Conservation (phyloP, 441 rosid species). For the Adansonia gregorii region DNA sequence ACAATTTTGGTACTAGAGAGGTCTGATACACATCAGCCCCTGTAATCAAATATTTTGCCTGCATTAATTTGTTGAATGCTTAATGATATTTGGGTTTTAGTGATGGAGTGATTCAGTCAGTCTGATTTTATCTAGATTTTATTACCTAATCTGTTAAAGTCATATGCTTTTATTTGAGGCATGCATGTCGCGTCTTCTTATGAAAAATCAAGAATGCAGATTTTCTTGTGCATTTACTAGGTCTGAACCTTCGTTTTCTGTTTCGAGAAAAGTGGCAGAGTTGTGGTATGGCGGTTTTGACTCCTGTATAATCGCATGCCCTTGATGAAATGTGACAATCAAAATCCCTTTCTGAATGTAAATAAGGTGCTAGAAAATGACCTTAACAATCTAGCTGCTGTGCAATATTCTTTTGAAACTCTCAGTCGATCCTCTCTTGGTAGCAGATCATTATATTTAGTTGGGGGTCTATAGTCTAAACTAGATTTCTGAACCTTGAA, state of each 20-base stretch:
- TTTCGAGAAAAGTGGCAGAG: constrained; percentile 9
- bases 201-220: neutral
- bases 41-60: constrained; percentile 10
- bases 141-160: constrained; percentile 21
- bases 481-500: neutral
- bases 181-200: constrained; percentile 11
- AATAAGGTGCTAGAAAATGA: constrained; percentile 9
- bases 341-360: constrained; percentile 9
- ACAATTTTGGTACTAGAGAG: constrained; percentile 2
- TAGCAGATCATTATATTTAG: neutral
- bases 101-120: constrained; percentile 10
- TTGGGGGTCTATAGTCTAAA: neutral
- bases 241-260: neutral
- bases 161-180: constrained; percentile 10
- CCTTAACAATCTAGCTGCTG: neutral
- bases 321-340: neutral
- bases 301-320: neutral
- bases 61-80: constrained; percentile 16
- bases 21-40: neutral
- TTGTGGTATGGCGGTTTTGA: neutral
- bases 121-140: constrained; percentile 25
- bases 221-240: neutral
- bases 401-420: neutral
- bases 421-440: neutral
- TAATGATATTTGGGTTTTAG: neutral